Conservation (phyloP, 306 rosid genomes). For the Prosopis cineraria region DNA sequence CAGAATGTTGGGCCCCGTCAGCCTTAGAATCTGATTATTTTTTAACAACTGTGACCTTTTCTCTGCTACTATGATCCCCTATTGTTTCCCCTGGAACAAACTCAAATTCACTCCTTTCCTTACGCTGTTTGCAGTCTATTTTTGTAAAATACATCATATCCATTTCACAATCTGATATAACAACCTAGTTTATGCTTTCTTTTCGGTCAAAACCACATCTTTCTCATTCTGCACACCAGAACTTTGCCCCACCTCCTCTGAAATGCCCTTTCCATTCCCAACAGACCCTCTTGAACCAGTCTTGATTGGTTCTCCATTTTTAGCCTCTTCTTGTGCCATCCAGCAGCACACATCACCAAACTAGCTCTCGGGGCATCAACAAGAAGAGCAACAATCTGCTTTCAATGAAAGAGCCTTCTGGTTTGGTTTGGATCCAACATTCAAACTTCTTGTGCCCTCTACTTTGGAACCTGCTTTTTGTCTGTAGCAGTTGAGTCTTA, state of each 20-base stretch:
- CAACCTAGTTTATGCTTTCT: neutral
- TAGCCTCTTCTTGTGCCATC: neutral
- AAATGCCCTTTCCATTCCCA: neutral
- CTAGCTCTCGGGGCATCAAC: neutral
- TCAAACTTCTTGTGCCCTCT: neutral
- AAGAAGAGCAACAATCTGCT: neutral
- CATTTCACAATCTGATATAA: neutral
- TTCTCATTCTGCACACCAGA: neutral
- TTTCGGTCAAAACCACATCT: neutral
- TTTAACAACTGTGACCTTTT: neutral
- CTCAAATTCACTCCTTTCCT: neutral
- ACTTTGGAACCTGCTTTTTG: neutral
- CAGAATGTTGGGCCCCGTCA: neutral
- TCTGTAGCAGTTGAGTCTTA: neutral
- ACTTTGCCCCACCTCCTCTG: neutral
- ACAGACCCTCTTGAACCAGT: neutral
- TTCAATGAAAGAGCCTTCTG: neutral
- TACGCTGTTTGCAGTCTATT: neutral
- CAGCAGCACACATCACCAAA: neutral
- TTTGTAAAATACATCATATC: neutral
- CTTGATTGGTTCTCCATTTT: neutral
- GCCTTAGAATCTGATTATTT: too few relatives aligned
- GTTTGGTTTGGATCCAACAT: neutral
- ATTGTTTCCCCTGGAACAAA: neutral
- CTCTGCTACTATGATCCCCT: neutral